Evolutionary conservation across 495 filamentous ascomycete species (phyloP).

Genomic region (Penicillium arizonense): DNA sequence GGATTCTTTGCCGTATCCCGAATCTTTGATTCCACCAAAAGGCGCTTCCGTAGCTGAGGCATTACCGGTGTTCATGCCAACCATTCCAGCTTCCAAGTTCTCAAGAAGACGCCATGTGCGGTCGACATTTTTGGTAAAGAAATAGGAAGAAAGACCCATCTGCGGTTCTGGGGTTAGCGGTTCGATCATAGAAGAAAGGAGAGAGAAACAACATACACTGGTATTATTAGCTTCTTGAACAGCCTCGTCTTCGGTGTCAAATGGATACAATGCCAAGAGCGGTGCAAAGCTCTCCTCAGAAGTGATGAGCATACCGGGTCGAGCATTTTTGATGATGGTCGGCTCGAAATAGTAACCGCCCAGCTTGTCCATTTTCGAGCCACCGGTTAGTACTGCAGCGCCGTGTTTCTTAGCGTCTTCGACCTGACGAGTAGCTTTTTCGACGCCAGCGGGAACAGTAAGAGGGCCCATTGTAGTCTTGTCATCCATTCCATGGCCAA

Average conservation of each 20-base stretch:
- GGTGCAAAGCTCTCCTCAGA: constrained; percentile 31
- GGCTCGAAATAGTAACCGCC: constrained; percentile 57
- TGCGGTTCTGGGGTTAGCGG: too few species aligned
- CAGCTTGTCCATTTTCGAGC: background rate
- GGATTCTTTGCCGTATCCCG: too few species aligned
- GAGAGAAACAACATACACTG: background rate
- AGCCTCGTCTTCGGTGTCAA: constrained; percentile 29
- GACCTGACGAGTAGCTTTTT: constrained; percentile 15
- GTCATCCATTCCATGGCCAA: constrained; percentile 5
- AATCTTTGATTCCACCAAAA: background rate
- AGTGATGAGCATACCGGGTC: constrained; percentile 30
- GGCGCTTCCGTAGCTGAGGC: background rate
- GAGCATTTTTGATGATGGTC: constrained; percentile 70
- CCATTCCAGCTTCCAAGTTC: constrained; percentile 29
- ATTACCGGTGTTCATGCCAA: constrained; percentile 5
- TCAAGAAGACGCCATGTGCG: constrained; percentile 22
- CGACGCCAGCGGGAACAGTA: constrained; percentile 14
- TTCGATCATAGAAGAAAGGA: too few species aligned
- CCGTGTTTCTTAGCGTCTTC: constrained; percentile 16
- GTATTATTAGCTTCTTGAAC: constrained; percentile 22
- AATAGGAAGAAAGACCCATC: constrained; percentile 28
- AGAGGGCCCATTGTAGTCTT: constrained; percentile 3
- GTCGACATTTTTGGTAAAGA: constrained; percentile 21
- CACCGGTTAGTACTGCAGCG: constrained; percentile 12
- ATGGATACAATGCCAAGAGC: constrained; percentile 17